A percentile compares a stretch with the other conserved stretches of the same genome.
Evolutionary conservation across 2,329 filamentous ascomycete genomes (phyloP).

Genomic region (Juglanconis oblonga): DNA sequence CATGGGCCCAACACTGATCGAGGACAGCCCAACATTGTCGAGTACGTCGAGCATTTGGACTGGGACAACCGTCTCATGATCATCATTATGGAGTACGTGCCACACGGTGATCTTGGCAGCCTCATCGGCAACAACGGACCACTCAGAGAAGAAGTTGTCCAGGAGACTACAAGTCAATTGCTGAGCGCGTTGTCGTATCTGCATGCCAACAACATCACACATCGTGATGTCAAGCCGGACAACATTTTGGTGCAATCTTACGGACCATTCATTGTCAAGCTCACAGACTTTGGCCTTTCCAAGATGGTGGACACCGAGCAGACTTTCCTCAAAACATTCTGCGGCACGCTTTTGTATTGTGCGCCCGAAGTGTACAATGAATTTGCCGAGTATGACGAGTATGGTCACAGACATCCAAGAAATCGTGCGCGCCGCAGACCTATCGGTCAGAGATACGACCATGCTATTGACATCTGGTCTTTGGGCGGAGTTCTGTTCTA

Average conservation of each 20-base stretch:
- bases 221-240: conserved; percentile 98
- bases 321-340: conserved; percentile 94
- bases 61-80: conserved; percentile 81
- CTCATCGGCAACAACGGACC: conserved; percentile 60
- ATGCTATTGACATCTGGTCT: conserved; percentile 95
- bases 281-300: conserved; percentile 94
- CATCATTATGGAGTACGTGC: conserved; percentile 93
- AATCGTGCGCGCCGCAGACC: conserved; percentile 57
- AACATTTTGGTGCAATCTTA: conserved; percentile 82
- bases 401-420: conserved; percentile 61
- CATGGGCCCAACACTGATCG: conserved; percentile 14
- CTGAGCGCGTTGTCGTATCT: conserved; percentile 82
- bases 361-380: conserved; percentile 93
- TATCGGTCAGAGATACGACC: conserved; percentile 70
- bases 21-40: conserved; percentile 76
- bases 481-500: conserved; percentile 90
- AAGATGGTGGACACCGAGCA: conserved; percentile 89
- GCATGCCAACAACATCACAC: conserved; percentile 84
- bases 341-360: conserved; percentile 91
- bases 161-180: conserved; percentile 71
- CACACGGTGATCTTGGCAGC: conserved; percentile 76
- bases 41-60: conserved; percentile 86
- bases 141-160: conserved; percentile 67
- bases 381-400: conserved; percentile 65
- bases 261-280: conserved; percentile 76